Conservation (phyloP, 345 rosid species). For the Ceriops decandra region DNA sequence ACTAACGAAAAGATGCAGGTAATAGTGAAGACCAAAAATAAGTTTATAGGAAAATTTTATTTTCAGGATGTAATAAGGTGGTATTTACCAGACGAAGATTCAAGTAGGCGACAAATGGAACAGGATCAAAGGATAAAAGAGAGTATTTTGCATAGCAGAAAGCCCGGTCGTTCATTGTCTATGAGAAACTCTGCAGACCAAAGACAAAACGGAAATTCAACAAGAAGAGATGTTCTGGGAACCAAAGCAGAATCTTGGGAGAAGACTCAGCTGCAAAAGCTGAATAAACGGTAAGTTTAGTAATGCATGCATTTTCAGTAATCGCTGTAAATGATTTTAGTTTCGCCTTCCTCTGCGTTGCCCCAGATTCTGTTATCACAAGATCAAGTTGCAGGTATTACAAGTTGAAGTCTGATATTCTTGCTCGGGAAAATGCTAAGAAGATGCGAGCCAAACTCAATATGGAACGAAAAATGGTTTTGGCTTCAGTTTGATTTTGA, state of each 20-base stretch:
- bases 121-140: conserved; percentile 16
- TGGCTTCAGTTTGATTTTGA: neutral
- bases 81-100: conserved; percentile 33
- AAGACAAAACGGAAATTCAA: conserved; percentile 16
- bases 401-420: conserved; percentile 47
- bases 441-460: conserved; percentile 47
- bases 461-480: conserved; percentile 62
- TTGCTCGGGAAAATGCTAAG: conserved; percentile 69
- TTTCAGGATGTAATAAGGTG: neutral
- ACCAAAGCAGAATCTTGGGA: conserved; percentile 67
- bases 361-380: neutral
- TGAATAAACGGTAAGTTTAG: conserved; percentile 40
- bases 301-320: neutral
- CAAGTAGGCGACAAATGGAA: conserved; percentile 11
- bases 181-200: conserved; percentile 16
- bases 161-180: conserved; percentile 24
- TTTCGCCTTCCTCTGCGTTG: neutral
- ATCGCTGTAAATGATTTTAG: neutral
- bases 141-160: conserved; percentile 14
- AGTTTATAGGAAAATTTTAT: conserved; percentile 1
- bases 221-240: conserved; percentile 22
- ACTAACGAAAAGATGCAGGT: conserved; percentile 8
- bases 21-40: neutral
- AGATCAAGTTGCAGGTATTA: conserved; percentile 49
- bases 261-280: conserved; percentile 45